Evolutionary conservation across 179 eudicot species (phyloP).

Genomic region (Vitellaria paradoxa): DNA sequence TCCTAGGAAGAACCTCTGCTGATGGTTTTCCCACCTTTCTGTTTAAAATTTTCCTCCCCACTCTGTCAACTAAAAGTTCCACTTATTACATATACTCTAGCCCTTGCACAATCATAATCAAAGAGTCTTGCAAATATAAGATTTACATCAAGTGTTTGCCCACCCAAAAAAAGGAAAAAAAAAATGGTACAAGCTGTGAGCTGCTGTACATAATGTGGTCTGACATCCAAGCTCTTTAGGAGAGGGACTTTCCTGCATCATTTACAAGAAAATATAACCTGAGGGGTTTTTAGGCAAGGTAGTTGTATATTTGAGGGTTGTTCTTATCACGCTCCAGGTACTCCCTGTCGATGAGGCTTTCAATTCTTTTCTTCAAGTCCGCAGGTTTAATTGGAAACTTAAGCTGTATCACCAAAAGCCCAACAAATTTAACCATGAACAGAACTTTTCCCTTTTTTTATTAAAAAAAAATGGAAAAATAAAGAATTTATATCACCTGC

Average conservation of each 20-base stretch:
- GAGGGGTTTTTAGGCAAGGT: constrained; percentile 54
- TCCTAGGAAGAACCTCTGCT: neutral
- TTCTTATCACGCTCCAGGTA: constrained; percentile 95
- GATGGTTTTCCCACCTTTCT: neutral
- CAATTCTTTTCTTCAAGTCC: constrained; percentile 97
- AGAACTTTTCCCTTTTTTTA: too few species aligned
- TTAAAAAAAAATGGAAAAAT: neutral
- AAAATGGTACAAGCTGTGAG: constrained; percentile 7
- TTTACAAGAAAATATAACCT: constrained; percentile 11
- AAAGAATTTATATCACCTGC: constrained; percentile 47
- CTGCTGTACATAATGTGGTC: constrained; percentile 24
- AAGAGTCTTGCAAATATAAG: neutral
- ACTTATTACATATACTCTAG: neutral
- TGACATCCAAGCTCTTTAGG: neutral
- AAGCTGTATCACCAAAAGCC: constrained; percentile 55
- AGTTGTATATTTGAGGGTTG: constrained; percentile 95
- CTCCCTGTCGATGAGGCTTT: constrained; percentile 97
- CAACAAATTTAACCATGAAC: neutral
- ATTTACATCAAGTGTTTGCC: constrained; percentile 10
- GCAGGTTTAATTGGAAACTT: constrained; percentile 96
- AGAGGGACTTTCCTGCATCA: constrained; percentile 10
- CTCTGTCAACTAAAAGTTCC: neutral
- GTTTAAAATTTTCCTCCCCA: neutral
- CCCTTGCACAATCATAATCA: neutral
- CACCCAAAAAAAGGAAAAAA: neutral